A percentile compares a stretch with the other conserved stretches of the same genome.
phyloP scores from a whole-genome alignment of 1,284 basidiomycete genomes.

The Polyporus tsugae region DNA sequence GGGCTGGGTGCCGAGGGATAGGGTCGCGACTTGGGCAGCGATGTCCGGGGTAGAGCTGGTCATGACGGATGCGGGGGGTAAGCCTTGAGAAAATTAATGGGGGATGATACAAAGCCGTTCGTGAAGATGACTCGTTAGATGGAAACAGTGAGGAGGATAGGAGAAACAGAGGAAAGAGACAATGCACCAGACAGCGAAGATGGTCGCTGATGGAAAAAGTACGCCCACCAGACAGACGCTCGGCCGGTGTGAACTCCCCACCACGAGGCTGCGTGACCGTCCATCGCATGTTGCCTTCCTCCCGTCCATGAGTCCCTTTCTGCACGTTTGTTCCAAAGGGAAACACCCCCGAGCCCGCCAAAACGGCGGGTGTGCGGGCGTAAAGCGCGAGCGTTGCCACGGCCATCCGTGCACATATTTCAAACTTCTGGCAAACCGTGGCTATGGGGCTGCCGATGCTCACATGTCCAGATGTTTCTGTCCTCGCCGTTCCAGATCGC shows the following conservation, averaged over 20 bases:
- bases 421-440: background rate
- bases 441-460: background rate
- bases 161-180: slow-evolving; percentile 36
- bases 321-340: background rate
- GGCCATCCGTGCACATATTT: background rate
- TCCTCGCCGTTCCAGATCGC: background rate
- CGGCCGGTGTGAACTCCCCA: slow-evolving; percentile 32
- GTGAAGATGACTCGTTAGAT: slow-evolving; percentile 40
- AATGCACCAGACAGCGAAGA: slow-evolving; percentile 38
- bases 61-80: slow-evolving; percentile 58
- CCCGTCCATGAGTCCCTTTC: background rate
- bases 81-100: slow-evolving; percentile 30
- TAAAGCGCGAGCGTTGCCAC: slow-evolving; percentile 2
- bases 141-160: slow-evolving; percentile 36
- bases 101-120: slow-evolving; percentile 37
- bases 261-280: slow-evolving; percentile 34
- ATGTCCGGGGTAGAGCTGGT: slow-evolving; percentile 76
- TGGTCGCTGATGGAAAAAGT: slow-evolving; percentile 39
- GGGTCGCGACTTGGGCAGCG: slow-evolving; percentile 51
- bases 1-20: slow-evolving; percentile 70
- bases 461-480: slow-evolving; percentile 5
- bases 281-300: slow-evolving; percentile 7
- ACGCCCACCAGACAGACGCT: slow-evolving; percentile 31
- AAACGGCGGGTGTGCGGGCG: background rate
- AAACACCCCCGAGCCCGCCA: background rate